Conservation (phyloP, 306 rosid species). For the Quercus agrifolia region DNA sequence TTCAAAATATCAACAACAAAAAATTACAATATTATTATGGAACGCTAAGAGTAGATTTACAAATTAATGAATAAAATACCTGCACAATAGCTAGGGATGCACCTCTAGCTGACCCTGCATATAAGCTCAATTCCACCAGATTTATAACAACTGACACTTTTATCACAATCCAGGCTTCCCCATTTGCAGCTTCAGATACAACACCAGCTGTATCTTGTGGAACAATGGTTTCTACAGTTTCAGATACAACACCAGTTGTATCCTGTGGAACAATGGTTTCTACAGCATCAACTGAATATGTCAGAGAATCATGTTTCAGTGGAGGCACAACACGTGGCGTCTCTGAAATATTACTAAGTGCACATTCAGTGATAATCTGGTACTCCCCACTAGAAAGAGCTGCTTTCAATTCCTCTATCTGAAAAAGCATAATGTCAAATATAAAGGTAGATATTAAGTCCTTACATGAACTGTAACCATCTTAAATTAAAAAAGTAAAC, state of each 20-base stretch:
- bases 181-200: constrained; percentile 39
- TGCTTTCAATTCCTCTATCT: constrained; percentile 89
- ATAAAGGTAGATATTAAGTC: background rate
- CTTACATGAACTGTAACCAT: background rate
- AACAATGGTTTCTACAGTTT: constrained; percentile 13
- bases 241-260: constrained; percentile 37
- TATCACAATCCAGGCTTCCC: constrained; percentile 46
- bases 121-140: constrained; percentile 77
- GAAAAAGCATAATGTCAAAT: constrained; percentile 33
- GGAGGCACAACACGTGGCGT: constrained; percentile 61
- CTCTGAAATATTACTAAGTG: constrained; percentile 84
- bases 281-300: constrained; percentile 35
- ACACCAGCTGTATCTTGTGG: constrained; percentile 32
- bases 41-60: background rate
- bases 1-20: background rate
- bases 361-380: constrained; percentile 88
- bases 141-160: constrained; percentile 61
- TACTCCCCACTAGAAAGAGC: constrained; percentile 85
- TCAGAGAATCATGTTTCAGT: constrained; percentile 35
- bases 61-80: constrained; percentile 36
- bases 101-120: constrained; percentile 65
- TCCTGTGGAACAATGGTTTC: constrained; percentile 34
- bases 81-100: constrained; percentile 88
- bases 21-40: background rate
- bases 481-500: background rate